phyloP scores from a whole-genome alignment of 495 filamentous ascomycete species.

The Tuber aestivum region DNA sequence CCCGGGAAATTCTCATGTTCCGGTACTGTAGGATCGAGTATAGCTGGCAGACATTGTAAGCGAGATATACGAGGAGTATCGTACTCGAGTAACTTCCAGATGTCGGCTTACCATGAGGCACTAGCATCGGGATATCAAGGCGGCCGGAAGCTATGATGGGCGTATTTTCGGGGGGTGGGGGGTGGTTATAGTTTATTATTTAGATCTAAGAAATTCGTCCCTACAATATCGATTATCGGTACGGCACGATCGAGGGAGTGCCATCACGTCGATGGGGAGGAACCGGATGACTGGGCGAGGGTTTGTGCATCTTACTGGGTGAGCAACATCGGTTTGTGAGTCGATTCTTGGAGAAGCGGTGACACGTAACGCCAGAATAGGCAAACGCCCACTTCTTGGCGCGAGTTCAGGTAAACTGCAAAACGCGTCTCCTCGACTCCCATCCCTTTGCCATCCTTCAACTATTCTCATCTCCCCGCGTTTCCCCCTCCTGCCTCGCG shows the following conservation, averaged over 20 bases:
- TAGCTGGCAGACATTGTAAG: not conserved
- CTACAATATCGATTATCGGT: not conserved
- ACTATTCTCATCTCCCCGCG: slow-evolving; percentile 19
- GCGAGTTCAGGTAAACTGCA: slow-evolving; percentile 25
- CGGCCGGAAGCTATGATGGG: not conserved
- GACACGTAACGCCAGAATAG: not conserved
- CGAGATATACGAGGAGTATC: not conserved
- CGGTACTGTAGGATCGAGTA: not conserved
- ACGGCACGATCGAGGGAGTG: not conserved
- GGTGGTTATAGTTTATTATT: not conserved
- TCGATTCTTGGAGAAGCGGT: not conserved
- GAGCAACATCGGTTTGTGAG: not conserved
- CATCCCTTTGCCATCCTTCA: slow-evolving; percentile 20
- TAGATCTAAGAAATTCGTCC: not conserved
- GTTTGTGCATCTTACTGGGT: slow-evolving; percentile 2
- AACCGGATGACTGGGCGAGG: not conserved
- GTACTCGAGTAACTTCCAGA: not conserved
- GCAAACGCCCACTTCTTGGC: not conserved
- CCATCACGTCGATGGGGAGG: not conserved
- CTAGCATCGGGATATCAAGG: not conserved
- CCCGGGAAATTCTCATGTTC: not conserved
- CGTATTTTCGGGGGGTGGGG: not conserved
- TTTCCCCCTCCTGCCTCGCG: slow-evolving; percentile 31
- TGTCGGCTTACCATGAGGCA: not conserved
- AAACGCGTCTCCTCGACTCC: slow-evolving; percentile 37